phyloP scores from a whole-genome alignment of 1,139 yeast genomes.

The Kodamaea anthophila region DNA sequence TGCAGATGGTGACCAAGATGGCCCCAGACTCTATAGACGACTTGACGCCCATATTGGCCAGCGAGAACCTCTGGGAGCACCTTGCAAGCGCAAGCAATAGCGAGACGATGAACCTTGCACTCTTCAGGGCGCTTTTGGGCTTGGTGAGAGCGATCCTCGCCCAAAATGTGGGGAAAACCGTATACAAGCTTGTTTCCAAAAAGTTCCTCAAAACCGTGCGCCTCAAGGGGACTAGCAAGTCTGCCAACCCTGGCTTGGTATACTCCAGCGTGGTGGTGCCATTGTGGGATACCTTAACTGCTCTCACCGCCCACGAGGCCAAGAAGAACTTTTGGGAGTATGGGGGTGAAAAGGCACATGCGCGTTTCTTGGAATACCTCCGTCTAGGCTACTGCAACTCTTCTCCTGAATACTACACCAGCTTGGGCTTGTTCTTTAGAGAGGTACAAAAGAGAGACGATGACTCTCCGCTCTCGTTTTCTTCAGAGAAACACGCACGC shows the following conservation, averaged over 20 bases:
- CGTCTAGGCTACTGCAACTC: conserved; percentile 50
- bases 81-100: conserved; percentile 21
- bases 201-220: conserved; percentile 48
- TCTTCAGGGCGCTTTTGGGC: conserved; percentile 40
- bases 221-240: conserved; percentile 22
- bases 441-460: conserved; percentile 13
- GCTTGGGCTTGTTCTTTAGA: conserved; percentile 20
- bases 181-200: conserved; percentile 44
- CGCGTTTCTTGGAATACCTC: conserved; percentile 40
- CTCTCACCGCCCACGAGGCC: conserved; percentile 32
- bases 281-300: conserved; percentile 42
- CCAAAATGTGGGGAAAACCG: conserved; percentile 13
- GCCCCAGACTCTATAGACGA: conserved; percentile 22
- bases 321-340: conserved; percentile 49
- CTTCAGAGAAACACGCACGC: conserved; percentile 15
- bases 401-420: conserved; percentile 41
- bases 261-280: conserved; percentile 43
- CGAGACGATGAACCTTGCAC: conserved; percentile 33
- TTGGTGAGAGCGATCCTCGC: conserved; percentile 24
- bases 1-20: conserved; percentile 45
- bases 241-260: conserved; percentile 27
- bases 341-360: conserved; percentile 37
- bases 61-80: conserved; percentile 42
- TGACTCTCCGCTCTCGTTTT: conserved; percentile 15
- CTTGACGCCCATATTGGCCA: conserved; percentile 14